phyloP scores from a whole-genome alignment of 1,284 basidiomycete genomes.

The Pascua sp. region DNA sequence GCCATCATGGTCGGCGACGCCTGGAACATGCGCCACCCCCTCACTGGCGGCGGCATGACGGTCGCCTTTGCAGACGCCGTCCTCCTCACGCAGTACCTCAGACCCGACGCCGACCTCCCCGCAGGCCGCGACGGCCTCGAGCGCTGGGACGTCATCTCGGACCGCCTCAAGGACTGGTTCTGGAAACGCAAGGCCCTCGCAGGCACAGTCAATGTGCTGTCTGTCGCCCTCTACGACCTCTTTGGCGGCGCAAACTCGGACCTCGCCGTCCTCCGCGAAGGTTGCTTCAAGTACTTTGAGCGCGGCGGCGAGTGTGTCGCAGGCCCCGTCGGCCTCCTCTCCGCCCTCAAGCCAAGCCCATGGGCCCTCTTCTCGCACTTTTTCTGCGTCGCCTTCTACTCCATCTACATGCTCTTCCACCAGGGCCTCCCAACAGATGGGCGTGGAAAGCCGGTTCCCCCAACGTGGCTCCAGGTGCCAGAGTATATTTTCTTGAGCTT shows the following conservation, averaged over 20 bases:
- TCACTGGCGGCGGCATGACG: conserved; percentile 96
- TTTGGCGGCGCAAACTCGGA: conserved; percentile 69
- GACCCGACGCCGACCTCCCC: conserved; percentile 33
- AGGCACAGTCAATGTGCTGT: conserved; percentile 83
- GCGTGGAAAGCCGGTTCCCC: conserved; percentile 24
- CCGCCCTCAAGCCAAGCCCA: conserved; percentile 68
- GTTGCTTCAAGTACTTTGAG: conserved; percentile 98
- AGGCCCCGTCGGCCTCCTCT: conserved; percentile 82
- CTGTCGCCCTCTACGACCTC: conserved; percentile 84
- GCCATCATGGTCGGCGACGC: conserved; percentile 89
- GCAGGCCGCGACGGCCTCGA: conserved; percentile 45
- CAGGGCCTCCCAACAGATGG: conserved; percentile 54
- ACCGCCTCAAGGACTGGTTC: conserved; percentile 68
- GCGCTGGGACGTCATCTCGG: conserved; percentile 64
- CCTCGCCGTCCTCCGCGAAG: conserved; percentile 78
- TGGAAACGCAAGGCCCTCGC: conserved; percentile 77
- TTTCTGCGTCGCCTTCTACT: conserved; percentile 91
- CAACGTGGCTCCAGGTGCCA: conserved; percentile 61
- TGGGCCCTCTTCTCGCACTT: conserved; percentile 83
- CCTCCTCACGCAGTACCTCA: conserved; percentile 63
- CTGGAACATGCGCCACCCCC: conserved; percentile 98
- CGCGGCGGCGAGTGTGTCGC: conserved; percentile 82
- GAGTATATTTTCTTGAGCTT: conserved; percentile 57
- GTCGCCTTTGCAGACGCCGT: conserved; percentile 84
- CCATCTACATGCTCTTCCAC: conserved; percentile 80